phyloP scores from a whole-genome alignment of 169 alveolate genomes.

The Plasmodium gallinaceum region DNA sequence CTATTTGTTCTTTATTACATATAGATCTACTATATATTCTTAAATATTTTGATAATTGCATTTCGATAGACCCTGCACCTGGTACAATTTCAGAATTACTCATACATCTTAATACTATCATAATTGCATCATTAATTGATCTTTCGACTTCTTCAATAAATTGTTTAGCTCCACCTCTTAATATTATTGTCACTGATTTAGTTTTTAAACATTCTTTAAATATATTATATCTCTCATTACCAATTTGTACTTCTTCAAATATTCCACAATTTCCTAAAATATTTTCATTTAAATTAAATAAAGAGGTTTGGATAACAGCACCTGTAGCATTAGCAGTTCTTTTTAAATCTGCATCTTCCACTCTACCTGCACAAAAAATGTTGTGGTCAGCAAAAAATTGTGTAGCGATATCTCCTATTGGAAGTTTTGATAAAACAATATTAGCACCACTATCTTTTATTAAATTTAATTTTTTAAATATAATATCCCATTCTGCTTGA shows the following conservation, averaged over 20 bases:
- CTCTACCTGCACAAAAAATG: conserved; percentile 98
- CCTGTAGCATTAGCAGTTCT: conserved; percentile 98
- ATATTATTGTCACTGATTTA: conserved; percentile 94
- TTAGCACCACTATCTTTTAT: conserved; percentile 95
- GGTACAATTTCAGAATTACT: conserved; percentile 94
- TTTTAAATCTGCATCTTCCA: conserved; percentile 94
- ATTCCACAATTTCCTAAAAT: conserved; percentile 96
- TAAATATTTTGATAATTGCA: conserved; percentile 82
- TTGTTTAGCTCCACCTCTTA: conserved; percentile 99
- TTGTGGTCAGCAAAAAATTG: conserved; percentile 97
- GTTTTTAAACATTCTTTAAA: conserved; percentile 94
- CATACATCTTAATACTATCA: conserved; percentile 96
- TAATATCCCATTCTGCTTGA: conserved; percentile 98
- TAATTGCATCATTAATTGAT: conserved; percentile 97
- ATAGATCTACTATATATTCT: conserved; percentile 86
- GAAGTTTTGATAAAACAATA: conserved; percentile 95
- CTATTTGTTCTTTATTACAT: conserved; percentile 94
- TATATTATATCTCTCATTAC: conserved; percentile 97
- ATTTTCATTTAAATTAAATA: conserved; percentile 91
- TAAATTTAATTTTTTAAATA: conserved; percentile 94
- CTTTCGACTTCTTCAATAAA: conserved; percentile 98
- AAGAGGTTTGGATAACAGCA: conserved; percentile 95
- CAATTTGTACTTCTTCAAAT: conserved; percentile 98
- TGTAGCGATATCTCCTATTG: conserved; percentile 99
- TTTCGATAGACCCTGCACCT: conserved; percentile 99